phyloP scores from a whole-genome alignment of 768 basidiomycete genomes.

The Tylopilus balloui region DNA sequence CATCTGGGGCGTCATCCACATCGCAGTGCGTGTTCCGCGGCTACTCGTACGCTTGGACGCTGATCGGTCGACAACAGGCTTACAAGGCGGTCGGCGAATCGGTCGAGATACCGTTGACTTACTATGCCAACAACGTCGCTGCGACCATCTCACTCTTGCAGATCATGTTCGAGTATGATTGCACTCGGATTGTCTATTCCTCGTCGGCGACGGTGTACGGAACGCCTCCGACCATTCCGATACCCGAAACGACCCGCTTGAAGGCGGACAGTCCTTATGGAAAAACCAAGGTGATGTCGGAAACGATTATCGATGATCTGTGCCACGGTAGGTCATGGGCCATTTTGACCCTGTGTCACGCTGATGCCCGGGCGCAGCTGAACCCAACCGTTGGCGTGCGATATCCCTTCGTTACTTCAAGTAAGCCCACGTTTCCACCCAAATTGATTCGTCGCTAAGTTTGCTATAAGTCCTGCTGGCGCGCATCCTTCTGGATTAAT shows the following conservation, averaged over 20 bases:
- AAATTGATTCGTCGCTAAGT: slow-evolving; percentile 1
- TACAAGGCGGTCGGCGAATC: slow-evolving; percentile 98
- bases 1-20: slow-evolving; percentile 95
- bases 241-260: slow-evolving; percentile 86
- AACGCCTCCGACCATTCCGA: slow-evolving; percentile 86
- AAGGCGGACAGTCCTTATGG: slow-evolving; percentile 92
- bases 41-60: neutral
- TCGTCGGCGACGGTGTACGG: slow-evolving; percentile 99
- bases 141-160: slow-evolving; percentile 85
- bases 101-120: slow-evolving; percentile 84
- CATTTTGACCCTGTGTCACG: neutral
- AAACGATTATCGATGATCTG: slow-evolving; percentile 84
- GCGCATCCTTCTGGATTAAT: slow-evolving; percentile 94
- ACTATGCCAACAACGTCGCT: slow-evolving; percentile 91
- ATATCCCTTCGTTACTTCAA: slow-evolving; percentile 97
- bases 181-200: slow-evolving; percentile 89
- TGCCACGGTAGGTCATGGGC: slow-evolving; percentile 55
- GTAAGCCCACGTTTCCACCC: slow-evolving; percentile 38
- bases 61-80: slow-evolving; percentile 47
- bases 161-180: slow-evolving; percentile 80
- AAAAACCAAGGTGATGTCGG: slow-evolving; percentile 93
- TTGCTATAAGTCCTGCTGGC: slow-evolving; percentile 78
- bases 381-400: slow-evolving; percentile 67
- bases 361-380: slow-evolving; percentile 43
- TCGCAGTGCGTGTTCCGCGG: slow-evolving; percentile 61